Conservation (phyloP, 352 stramenopile genomes). For the Phytophthora ramorum region DNA sequence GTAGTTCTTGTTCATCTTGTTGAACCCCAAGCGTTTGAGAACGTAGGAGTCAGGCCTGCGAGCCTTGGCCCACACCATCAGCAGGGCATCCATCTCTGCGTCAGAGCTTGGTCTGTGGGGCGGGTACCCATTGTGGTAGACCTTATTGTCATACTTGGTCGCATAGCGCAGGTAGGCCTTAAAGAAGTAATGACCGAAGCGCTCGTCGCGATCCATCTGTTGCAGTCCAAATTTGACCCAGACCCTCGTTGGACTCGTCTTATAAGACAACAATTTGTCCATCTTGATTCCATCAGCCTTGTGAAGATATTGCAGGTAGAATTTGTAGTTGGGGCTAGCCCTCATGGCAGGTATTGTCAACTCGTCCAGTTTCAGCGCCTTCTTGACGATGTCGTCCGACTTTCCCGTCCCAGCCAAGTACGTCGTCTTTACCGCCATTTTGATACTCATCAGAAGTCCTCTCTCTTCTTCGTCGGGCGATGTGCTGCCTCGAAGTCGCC, state of each 20-base stretch:
- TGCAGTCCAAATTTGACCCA: neutral
- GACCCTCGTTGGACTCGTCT: neutral
- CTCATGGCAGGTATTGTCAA: neutral
- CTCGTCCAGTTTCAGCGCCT: neutral
- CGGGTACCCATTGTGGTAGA: too few species aligned
- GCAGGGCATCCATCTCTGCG: neutral
- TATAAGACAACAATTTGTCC: too few species aligned
- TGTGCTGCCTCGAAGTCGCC: too few species aligned
- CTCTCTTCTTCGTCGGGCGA: neutral
- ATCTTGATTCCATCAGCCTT: neutral
- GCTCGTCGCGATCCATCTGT: too few species aligned
- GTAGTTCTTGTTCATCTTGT: too few species aligned
- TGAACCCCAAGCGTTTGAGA: neutral
- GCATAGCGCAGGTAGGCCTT: neutral
- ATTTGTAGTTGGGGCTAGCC: neutral
- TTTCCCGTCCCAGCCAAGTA: neutral
- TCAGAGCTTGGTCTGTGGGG: neutral
- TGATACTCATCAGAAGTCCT: neutral
- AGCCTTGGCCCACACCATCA: neutral
- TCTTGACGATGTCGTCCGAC: neutral
- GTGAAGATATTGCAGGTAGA: neutral
- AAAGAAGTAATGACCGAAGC: too few species aligned
- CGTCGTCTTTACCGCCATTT: neutral
- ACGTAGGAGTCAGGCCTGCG: neutral
- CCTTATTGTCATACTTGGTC: neutral